phyloP scores from a whole-genome alignment of 2,329 filamentous ascomycete genomes.

The Calonectria ilicicola region DNA sequence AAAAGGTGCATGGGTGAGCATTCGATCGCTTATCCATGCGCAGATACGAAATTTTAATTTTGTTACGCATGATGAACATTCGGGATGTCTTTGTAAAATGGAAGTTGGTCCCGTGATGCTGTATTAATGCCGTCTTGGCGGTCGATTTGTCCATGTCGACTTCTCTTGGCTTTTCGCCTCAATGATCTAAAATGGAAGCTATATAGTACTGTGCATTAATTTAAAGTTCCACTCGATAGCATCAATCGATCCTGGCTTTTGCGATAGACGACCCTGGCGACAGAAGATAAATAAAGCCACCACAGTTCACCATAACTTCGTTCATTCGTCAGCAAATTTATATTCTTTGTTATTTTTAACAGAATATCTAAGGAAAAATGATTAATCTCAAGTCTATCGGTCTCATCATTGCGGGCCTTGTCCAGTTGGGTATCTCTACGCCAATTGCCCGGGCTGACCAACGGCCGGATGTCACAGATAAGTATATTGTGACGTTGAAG shows the following conservation, averaged over 20 bases:
- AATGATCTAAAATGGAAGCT: neutral
- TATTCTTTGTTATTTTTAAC: neutral
- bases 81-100: neutral
- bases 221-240: neutral
- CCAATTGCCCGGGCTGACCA: neutral
- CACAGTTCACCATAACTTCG: no score
- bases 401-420: neutral
- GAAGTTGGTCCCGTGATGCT: neutral
- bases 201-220: neutral
- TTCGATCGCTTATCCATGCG: neutral
- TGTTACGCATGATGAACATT: neutral
- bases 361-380: neutral
- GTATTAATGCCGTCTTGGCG: neutral
- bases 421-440: neutral
- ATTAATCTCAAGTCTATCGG: neutral
- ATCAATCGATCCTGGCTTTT: neutral
- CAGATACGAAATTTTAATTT: constrained; percentile 11
- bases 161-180: neutral
- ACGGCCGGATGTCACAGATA: neutral
- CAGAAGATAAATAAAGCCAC: neutral
- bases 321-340: neutral
- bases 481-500: constrained; percentile 4
- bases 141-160: neutral
- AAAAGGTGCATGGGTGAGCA: neutral
- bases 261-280: neutral